Conservation (phyloP, 1,284 basidiomycete species). For the Ceratobasidium sp. region DNA sequence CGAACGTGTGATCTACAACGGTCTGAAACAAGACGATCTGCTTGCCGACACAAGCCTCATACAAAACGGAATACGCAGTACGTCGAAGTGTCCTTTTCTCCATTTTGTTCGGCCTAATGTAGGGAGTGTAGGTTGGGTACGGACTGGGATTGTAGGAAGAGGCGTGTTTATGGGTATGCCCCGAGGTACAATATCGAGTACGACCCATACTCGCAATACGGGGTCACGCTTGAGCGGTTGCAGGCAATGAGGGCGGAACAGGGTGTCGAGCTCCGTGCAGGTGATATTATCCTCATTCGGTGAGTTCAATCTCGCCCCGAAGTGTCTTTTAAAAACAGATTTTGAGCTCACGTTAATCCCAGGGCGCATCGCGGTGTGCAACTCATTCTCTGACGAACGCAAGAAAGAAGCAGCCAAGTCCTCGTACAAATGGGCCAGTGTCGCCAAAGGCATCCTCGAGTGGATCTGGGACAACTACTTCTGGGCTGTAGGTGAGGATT, state of each 20-base stretch:
- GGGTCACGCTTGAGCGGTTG: conserved; percentile 50
- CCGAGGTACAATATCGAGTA: conserved; percentile 25
- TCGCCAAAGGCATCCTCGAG: conserved; percentile 50
- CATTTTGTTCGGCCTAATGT: conserved; percentile 11
- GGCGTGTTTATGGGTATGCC: conserved; percentile 51
- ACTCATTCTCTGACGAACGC: conserved; percentile 45
- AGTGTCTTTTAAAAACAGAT: conserved; percentile 50
- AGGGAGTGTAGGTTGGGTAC: conserved; percentile 48
- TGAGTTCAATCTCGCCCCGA: neutral
- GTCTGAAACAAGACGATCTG: conserved; percentile 45
- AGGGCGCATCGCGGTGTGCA: conserved; percentile 43
- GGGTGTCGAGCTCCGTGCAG: conserved; percentile 48
- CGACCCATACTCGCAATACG: conserved; percentile 49
- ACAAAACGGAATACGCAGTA: conserved; percentile 45
- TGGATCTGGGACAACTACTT: conserved; percentile 57
- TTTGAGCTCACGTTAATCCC: conserved; percentile 43
- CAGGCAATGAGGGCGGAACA: conserved; percentile 50
- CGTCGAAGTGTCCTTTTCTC: neutral
- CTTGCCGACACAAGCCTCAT: conserved; percentile 44
- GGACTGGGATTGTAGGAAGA: conserved; percentile 53
- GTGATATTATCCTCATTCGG: conserved; percentile 54
- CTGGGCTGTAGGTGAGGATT: conserved; percentile 54
- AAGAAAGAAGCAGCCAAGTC: conserved; percentile 43
- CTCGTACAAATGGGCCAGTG: conserved; percentile 46
- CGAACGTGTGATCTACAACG: conserved; percentile 48